Evolutionary conservation across 306 rosid genomes (phyloP), one percentile per base, ranked within the genome.

Genomic region (Casuarina equisetifolia): DNA sequence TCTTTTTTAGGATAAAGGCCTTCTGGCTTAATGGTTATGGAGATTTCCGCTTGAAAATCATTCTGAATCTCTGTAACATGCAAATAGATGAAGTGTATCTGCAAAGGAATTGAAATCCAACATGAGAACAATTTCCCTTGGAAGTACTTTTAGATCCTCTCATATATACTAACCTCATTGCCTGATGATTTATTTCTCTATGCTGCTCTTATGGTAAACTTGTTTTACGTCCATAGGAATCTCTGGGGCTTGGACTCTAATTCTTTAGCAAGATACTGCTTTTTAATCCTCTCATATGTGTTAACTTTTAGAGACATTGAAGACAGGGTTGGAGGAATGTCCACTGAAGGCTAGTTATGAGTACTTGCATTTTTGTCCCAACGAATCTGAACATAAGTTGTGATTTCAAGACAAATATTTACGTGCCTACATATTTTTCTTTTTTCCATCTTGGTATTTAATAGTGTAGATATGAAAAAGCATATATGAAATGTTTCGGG

Each of bases 151-250:
- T 19, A 25, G 12, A 58, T 58, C 16, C 35, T 58, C 25, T 8
- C 39, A 1, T 8, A 6, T 4, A 9, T 39, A 20, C 64, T 48
- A 8, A 9, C 16, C 3, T 16, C 69, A 36, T 62, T 62, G 40
- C 43, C 42, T 62, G 69, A 63, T 63, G 45, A 63, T 5, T 63
- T 63, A 45, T 38, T 63, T 63, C 45, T 63, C 69, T 20, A 63
- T 1, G 25, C 44, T 15, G 69, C 43, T 63, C 69, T 63, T 62
- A 17, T 44, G 2, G 46, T 63, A 3, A 13, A 9, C 69, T 5
- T 0, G 61, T 48, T 48, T 48, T 13, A 48, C 4, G 51, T 48
- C 11, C 9, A 10, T 25, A 25, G 32, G 32, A 25, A 25, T 25
- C 32, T 25, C 32, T 25, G 32, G 32, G 32, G 32, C 32, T 25